phyloP scores from a whole-genome alignment of 1,139 yeast genomes.

The Pichia sp. region DNA sequence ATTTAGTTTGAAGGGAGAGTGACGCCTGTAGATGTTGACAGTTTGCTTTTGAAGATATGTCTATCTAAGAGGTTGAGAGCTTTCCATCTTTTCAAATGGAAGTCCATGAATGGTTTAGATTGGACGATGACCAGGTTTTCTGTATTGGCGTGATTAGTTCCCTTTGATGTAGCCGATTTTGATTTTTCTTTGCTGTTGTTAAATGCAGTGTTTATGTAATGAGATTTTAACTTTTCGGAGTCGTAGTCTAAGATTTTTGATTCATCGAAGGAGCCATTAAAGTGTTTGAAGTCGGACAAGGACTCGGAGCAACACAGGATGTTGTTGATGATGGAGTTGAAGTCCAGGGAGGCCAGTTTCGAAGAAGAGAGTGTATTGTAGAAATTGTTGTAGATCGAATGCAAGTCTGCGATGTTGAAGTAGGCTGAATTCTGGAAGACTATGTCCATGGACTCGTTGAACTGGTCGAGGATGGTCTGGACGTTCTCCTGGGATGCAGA shows the following conservation, averaged over 20 bases:
- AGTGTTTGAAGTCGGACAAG: constrained; percentile 19
- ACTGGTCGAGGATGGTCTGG: background rate
- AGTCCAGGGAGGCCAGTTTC: background rate
- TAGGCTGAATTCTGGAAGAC: constrained; percentile 1
- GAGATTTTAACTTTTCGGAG: constrained; percentile 5
- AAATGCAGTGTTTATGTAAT: constrained; percentile 1
- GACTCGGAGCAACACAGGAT: constrained; percentile 17
- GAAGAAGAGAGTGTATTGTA: background rate
- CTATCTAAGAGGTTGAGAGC: constrained; percentile 25
- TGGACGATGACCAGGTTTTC: constrained; percentile 19
- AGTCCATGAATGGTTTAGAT: constrained; percentile 21
- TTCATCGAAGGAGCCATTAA: constrained; percentile 19
- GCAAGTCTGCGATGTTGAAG: background rate
- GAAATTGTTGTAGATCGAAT: background rate
- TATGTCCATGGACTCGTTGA: background rate
- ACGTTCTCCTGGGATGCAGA: no score
- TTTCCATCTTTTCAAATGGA: constrained; percentile 25
- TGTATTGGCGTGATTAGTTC: constrained; percentile 1
- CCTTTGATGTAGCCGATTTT: no score
- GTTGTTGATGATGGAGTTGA: background rate
- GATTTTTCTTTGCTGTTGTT: background rate
- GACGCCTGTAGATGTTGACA: no score
- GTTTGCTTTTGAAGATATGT: constrained; percentile 20
- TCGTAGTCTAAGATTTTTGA: constrained; percentile 14
- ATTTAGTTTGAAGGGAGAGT: no score